Evolutionary conservation across 306 rosid genomes (phyloP).

Genomic region (Vigna radiata): DNA sequence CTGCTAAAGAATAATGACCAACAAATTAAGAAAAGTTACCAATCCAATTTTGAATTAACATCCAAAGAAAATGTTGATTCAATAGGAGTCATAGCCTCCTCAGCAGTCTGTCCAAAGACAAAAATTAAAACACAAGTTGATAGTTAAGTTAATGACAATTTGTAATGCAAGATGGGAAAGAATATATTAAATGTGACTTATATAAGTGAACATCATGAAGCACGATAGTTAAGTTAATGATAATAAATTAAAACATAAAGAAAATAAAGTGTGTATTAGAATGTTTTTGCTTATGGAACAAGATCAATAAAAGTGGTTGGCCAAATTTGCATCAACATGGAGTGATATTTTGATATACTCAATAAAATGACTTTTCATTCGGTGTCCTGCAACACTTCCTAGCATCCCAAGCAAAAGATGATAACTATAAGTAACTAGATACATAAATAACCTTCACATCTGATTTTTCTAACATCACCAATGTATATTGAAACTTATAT

Average conservation of each 20-base stretch:
- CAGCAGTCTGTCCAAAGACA: slow-evolving; percentile 77
- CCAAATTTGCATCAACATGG: slow-evolving; percentile 24
- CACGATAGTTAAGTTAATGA: slow-evolving; percentile 21
- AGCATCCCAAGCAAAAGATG: slow-evolving; percentile 12
- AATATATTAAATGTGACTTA: not conserved
- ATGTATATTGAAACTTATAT: slow-evolving; percentile 32
- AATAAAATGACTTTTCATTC: not conserved
- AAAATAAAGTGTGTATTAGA: slow-evolving; percentile 30
- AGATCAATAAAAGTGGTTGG: not conserved
- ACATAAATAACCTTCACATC: slow-evolving; percentile 24
- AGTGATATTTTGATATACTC: slow-evolving; percentile 22
- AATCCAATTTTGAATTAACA: slow-evolving; percentile 93
- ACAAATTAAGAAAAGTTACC: slow-evolving; percentile 60
- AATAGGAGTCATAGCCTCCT: slow-evolving; percentile 99
- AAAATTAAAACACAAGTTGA: not conserved
- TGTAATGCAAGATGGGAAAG: slow-evolving; percentile 22
- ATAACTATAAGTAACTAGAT: not conserved
- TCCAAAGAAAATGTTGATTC: slow-evolving; percentile 96
- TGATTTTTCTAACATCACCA: slow-evolving; percentile 32
- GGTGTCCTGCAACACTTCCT: slow-evolving; percentile 1
- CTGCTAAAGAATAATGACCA: slow-evolving; percentile 26
- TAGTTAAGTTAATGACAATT: not conserved
- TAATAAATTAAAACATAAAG: slow-evolving; percentile 26
- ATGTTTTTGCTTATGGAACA: slow-evolving; percentile 15
- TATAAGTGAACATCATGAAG: not conserved